A percentile compares a stretch with the other conserved stretches of the same genome.
phyloP scores from a whole-genome alignment of 2,329 filamentous ascomycete genomes.

The Xylaria sp. region DNA sequence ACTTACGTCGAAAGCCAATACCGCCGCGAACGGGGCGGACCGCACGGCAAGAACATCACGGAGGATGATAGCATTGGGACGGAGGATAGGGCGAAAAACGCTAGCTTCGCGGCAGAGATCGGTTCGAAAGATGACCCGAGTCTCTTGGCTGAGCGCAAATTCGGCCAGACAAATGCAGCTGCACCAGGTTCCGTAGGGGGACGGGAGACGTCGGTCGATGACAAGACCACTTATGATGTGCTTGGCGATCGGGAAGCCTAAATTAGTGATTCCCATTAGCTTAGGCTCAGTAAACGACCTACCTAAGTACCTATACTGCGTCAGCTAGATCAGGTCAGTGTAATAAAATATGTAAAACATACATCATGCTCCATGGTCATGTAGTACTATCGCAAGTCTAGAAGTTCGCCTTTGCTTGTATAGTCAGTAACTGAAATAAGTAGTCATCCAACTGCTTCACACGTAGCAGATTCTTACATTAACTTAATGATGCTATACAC shows the following conservation, averaged over 20 bases:
- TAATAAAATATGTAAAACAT: not conserved
- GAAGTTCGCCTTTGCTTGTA: not conserved
- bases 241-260: constrained; percentile 41
- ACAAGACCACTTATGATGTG: constrained; percentile 40
- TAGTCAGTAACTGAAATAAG: not conserved
- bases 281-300: too few species aligned
- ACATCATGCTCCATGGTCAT: not conserved
- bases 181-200: constrained; percentile 62
- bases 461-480: too few species aligned
- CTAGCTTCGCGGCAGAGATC: constrained; percentile 54
- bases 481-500: too few species aligned
- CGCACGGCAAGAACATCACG: constrained; percentile 57
- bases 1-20: constrained; percentile 53
- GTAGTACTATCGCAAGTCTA: too few species aligned
- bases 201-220: constrained; percentile 53
- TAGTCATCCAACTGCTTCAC: not conserved
- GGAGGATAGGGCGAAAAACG: constrained; percentile 53
- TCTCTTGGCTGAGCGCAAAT: constrained; percentile 56
- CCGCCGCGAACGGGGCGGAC: constrained; percentile 47
- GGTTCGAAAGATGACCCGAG: constrained; percentile 61
- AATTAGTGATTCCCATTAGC: not conserved
- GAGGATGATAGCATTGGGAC: constrained; percentile 52
- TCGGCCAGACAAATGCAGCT: constrained; percentile 62
- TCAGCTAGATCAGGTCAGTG: not conserved
- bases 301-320: not conserved